Evolutionary conservation across 768 basidiomycete species (phyloP).

Genomic region (Sporobolomyces pararoseus): DNA sequence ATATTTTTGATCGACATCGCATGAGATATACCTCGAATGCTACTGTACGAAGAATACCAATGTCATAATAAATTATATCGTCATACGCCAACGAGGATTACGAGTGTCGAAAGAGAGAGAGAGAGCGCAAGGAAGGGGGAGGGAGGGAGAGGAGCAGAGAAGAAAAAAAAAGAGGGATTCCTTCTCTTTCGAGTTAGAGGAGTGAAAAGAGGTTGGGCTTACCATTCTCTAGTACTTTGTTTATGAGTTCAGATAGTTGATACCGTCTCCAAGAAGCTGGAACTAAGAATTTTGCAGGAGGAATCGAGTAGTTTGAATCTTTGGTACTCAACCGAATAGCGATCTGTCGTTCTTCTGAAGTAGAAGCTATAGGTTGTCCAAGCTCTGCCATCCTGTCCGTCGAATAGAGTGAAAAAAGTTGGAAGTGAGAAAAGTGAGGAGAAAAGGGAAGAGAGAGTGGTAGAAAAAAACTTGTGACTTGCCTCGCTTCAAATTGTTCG

Average conservation of each 20-base stretch:
- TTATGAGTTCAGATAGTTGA: conserved; percentile 93
- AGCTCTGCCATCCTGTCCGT: conserved; percentile 4
- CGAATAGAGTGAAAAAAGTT: not conserved
- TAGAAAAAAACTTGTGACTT: too few relatives aligned
- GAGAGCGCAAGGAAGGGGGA: not conserved
- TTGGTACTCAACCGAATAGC: conserved; percentile 61
- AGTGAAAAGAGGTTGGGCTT: conserved; percentile 10
- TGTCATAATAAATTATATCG: conserved; percentile 32
- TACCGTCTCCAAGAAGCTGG: conserved; percentile 87
- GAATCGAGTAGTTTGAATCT: conserved; percentile 67
- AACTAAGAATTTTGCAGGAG: conserved; percentile 85
- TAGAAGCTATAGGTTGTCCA: conserved; percentile 30
- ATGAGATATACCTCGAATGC: conserved; percentile 43
- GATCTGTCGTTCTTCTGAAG: conserved; percentile 40
- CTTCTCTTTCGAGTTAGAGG: too few relatives aligned
- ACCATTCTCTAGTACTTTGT: conserved; percentile 67
- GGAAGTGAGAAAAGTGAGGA: not conserved
- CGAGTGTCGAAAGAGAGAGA: not conserved
- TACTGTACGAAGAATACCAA: conserved; percentile 43
- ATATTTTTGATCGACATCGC: conserved; percentile 33
- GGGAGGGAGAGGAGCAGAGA: not conserved
- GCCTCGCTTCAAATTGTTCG: too few relatives aligned
- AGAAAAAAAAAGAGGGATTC: not conserved
- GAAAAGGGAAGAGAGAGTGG: not conserved
- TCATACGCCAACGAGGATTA: conserved; percentile 21